Conservation (phyloP, 805 yeast genomes). For the Huiozyma sinensis region DNA sequence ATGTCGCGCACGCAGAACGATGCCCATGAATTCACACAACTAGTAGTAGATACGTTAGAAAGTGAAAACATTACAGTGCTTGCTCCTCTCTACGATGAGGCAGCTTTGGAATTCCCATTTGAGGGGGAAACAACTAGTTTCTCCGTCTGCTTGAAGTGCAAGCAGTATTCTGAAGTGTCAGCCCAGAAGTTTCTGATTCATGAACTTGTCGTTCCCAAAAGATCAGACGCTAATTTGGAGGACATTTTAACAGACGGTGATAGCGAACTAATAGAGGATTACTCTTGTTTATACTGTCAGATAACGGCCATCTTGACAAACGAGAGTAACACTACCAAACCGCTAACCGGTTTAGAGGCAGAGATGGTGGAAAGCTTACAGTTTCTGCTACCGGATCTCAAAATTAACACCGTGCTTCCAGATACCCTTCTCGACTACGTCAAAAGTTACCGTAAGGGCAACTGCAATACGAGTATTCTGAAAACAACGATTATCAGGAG, state of each 20-base stretch:
- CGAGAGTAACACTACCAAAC: constrained; percentile 16
- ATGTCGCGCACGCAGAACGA: constrained; percentile 83
- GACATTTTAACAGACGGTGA: constrained; percentile 47
- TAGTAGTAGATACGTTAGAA: constrained; percentile 67
- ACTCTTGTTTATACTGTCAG: constrained; percentile 69
- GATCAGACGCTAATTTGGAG: constrained; percentile 35
- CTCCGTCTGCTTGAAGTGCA: constrained; percentile 61
- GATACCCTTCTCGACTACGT: constrained; percentile 39
- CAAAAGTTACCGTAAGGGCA: constrained; percentile 34
- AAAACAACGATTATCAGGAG: constrained; percentile 60
- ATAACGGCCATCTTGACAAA: constrained; percentile 33
- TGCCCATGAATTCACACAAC: constrained; percentile 85
- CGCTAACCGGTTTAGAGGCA: constrained; percentile 13
- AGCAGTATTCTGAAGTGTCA: constrained; percentile 45
- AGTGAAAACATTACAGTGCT: neutral
- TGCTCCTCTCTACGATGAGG: constrained; percentile 34
- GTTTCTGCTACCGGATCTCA: constrained; percentile 28
- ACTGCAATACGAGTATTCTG: constrained; percentile 35
- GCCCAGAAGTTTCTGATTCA: constrained; percentile 56
- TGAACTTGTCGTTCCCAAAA: constrained; percentile 65
- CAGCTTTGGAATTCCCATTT: constrained; percentile 47
- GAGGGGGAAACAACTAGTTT: constrained; percentile 55
- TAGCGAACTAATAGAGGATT: constrained; percentile 63
- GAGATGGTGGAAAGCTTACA: constrained; percentile 29
- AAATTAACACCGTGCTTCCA: constrained; percentile 59